phyloP scores from a whole-genome alignment of 306 rosid genomes.

The Comarum palustre region DNA sequence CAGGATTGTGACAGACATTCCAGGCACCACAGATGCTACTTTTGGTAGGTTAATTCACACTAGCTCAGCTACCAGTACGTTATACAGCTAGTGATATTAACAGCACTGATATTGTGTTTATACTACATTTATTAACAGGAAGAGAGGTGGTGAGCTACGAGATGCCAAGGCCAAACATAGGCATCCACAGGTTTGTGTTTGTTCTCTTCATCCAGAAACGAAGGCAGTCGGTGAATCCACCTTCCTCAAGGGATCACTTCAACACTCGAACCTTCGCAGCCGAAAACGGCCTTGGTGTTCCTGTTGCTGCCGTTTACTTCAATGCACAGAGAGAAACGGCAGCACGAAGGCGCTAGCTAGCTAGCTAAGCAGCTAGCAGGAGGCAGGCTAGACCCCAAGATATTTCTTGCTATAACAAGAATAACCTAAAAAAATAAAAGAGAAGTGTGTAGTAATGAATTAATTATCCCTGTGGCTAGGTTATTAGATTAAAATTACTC shows the following conservation, averaged over 20 bases:
- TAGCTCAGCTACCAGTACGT: background rate
- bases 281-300: constrained; percentile 60
- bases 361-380: background rate
- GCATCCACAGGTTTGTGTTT: constrained; percentile 91
- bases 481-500: background rate
- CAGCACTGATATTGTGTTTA: background rate
- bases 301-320: constrained; percentile 90
- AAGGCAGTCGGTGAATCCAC: constrained; percentile 47
- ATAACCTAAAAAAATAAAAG: background rate
- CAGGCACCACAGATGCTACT: constrained; percentile 89
- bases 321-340: constrained; percentile 77
- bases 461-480: background rate
- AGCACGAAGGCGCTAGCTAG: constrained; percentile 54
- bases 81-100: background rate
- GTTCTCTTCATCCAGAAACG: constrained; percentile 64
- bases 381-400: background rate
- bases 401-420: background rate
- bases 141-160: constrained; percentile 70
- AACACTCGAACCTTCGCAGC: constrained; percentile 56
- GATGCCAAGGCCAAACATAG: constrained; percentile 72
- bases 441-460: background rate
- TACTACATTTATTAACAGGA: constrained; percentile 35
- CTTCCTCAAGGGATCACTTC: constrained; percentile 67
- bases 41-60: constrained; percentile 53
- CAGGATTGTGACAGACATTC: constrained; percentile 95